phyloP scores from a whole-genome alignment of 1,284 basidiomycete species.

The Salmacisia buchloeana region DNA sequence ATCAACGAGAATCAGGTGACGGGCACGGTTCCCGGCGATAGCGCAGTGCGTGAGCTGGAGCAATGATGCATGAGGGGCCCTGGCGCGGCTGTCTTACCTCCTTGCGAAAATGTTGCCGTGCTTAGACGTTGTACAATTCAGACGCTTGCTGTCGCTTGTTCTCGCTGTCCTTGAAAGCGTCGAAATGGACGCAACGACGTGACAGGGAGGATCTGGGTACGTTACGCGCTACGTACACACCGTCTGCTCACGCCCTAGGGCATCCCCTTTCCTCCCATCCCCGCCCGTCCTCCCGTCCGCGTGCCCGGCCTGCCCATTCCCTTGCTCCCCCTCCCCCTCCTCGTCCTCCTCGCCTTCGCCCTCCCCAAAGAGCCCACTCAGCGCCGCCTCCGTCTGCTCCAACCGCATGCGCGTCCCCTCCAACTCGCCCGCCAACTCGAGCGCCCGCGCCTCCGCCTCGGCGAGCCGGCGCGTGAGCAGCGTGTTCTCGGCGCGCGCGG shows the following conservation, averaged over 20 bases:
- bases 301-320: too few relatives aligned
- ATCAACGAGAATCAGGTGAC: conserved; percentile 2
- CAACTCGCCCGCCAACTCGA: conserved; percentile 7
- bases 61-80: neutral
- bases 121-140: too few relatives aligned
- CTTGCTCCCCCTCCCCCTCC: neutral
- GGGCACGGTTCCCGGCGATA: neutral
- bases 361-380: conserved; percentile 11
- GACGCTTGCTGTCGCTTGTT: too few relatives aligned
- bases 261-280: too few relatives aligned
- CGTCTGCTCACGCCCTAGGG: too few relatives aligned
- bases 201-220: too few relatives aligned
- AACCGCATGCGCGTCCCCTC: neutral
- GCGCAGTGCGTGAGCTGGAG: neutral
- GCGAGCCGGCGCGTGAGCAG: neutral
- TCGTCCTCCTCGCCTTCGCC: neutral
- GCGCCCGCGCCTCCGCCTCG: neutral
- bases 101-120: too few relatives aligned
- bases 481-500: conserved; percentile 9
- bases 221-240: too few relatives aligned
- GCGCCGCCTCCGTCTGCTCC: conserved; percentile 12
- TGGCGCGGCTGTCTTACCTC: too few relatives aligned
- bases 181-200: too few relatives aligned
- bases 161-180: too few relatives aligned
- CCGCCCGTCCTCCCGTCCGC: too few relatives aligned